Conservation (phyloP, 331 rosid species). For the Malus hybrid region DNA sequence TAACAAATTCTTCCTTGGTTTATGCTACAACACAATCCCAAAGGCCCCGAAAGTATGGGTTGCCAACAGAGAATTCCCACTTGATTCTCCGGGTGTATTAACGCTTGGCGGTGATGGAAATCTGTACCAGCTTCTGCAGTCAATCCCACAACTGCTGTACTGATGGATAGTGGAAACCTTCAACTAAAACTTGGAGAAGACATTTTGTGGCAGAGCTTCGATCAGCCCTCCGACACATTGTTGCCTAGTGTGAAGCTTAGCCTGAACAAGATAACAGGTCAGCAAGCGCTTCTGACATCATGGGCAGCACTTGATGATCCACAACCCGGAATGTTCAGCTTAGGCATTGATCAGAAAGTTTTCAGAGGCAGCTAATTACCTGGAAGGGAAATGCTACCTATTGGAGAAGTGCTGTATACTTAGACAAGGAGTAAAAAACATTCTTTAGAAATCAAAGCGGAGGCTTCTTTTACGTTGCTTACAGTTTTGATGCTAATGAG, state of each 20-base stretch:
- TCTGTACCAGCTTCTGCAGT: not conserved
- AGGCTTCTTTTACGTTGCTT: not conserved
- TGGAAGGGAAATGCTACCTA: not conserved
- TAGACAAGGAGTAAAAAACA: not conserved
- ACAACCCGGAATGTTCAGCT: not conserved
- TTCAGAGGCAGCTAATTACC: not conserved
- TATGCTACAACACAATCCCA: not conserved
- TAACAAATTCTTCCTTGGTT: slow-evolving; percentile 36
- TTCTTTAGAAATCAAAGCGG: not conserved
- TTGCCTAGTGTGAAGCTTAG: slow-evolving; percentile 9
- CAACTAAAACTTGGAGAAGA: not conserved
- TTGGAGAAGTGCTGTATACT: not conserved
- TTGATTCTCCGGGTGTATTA: not conserved
- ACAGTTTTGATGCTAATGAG: not conserved
- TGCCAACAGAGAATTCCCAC: not conserved
- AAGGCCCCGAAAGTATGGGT: not conserved
- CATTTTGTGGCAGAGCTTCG: slow-evolving; percentile 13
- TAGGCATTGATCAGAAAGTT: not conserved
- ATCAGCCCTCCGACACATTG: not conserved
- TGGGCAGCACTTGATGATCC: slow-evolving; percentile 7
- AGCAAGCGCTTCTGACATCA: not conserved
- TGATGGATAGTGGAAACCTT: slow-evolving; percentile 8
- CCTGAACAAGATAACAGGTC: not conserved
- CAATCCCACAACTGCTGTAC: not conserved
- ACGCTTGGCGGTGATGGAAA: not conserved